Evolutionary conservation across 345 rosid species (phyloP), one percentile per base, ranked within the genome.

Genomic region (Bruguiera gymnorhiza): DNA sequence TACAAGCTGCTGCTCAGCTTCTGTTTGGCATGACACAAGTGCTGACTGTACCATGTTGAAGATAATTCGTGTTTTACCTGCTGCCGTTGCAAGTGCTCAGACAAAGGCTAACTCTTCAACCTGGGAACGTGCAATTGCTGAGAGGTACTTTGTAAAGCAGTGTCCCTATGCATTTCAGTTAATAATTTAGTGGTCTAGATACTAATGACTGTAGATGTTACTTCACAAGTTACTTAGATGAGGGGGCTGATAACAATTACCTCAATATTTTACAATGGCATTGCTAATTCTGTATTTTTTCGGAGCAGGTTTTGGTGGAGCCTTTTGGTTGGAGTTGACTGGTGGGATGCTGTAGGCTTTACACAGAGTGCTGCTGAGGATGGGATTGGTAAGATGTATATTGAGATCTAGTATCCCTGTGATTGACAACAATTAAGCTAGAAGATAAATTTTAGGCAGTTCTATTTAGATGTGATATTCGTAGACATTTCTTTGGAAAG

Each of bases 261-360:
- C 46, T 73, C 23, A 19, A 56, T 54, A 26, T 50, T 48, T 26
- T 66, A 20, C 46, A 20, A 20, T 43, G 63, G 62, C 37, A 51
- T 36, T 63, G 59, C 70, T 76, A 62, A 54, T 54, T 66, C 65
- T 73, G 23, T 54, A n/a, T 68, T 65, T 54, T 79, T 63, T 63
- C 11, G 11, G 67, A 76, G 81, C 81, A 95, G 99, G 89, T 95
- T 95, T 84, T 95, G 99, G 99, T 95, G 99, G 99, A 90, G 98
- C 80, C 99, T 95, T 81, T 83, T 95, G 91, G 98, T 95, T 64
- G 97, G 97, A 63, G 99, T 95, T 80, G 99, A 92, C 83, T 95
- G 99, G 99, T 95, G 99, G 99, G 99, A 95, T 75, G 99, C 97
- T 70, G 88, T 95, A 86, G 99, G 99, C 68, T 95, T 97, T 81